A percentile compares a stretch with the other conserved stretches of the same genome.
Evolutionary conservation across 345 rosid genomes (phyloP).

Genomic region (Brassica juncea): DNA sequence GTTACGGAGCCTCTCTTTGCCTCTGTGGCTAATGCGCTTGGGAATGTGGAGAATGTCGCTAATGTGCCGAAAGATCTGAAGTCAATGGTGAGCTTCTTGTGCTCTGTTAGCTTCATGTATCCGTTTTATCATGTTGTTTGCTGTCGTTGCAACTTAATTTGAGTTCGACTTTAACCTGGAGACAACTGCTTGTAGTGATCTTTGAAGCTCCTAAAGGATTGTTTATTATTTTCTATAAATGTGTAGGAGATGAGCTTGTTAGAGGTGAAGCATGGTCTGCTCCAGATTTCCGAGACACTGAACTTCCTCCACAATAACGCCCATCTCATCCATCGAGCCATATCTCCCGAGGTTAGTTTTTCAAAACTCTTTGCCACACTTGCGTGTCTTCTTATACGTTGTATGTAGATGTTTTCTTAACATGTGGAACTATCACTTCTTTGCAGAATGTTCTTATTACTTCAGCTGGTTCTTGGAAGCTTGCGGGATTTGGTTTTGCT

Average conservation of each 20-base stretch:
- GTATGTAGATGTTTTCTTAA: not conserved
- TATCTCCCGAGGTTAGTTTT: conserved; percentile 81
- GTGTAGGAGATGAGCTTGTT: conserved; percentile 88
- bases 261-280: conserved; percentile 93
- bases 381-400: not conserved
- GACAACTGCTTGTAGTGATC: not conserved
- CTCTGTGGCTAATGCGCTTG: conserved; percentile 88
- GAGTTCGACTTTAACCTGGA: not conserved
- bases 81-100: conserved; percentile 59
- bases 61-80: conserved; percentile 87
- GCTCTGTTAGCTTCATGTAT: not conserved
- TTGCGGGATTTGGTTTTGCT: conserved; percentile 95
- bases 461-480: conserved; percentile 95
- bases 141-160: conserved; percentile 24
- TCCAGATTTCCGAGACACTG: conserved; percentile 84
- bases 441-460: conserved; percentile 87
- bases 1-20: conserved; percentile 95
- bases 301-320: conserved; percentile 92
- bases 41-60: conserved; percentile 73
- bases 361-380: not conserved
- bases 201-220: not conserved
- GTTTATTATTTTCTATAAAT: conserved; percentile 11
- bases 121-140: not conserved
- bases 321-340: conserved; percentile 76
- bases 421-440: conserved; percentile 14